Base-by-base conservation (phyloP, 1,284 basidiomycete genomes). In the Ustilago trichophora region DNA sequence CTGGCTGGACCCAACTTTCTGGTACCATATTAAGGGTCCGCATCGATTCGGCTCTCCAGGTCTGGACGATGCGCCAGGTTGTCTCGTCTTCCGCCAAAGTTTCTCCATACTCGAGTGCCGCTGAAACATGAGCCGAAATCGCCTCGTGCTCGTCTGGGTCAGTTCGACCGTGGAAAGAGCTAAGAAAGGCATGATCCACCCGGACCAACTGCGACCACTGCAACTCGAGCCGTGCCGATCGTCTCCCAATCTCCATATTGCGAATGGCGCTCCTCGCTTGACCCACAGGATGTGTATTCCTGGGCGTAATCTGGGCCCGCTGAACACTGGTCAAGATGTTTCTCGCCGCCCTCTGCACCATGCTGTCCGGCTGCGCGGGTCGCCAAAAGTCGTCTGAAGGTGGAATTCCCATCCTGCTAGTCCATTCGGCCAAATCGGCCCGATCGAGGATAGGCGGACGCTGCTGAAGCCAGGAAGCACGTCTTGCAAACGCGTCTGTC, bases 271-370 rank as follows among this genome's bases (percentile, higher is more conserved):
- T 34, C 13, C 45, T 49, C 12, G 53, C 53, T 12, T 64, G 44
- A 13, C 33, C 40, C 3, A 35, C 38, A 12, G 36, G 34, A 13
- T 48, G 43, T n/a, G 12, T 32, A 15, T 19, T 37, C 19, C 62
- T 51, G 19, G 52, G 64, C 15, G 34, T 37, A 22, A 42, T 56
- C 38, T 63, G 65, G 11, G 65, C 58, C 22, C 58, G 24, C 35
- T 68, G 57, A 1, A 71, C 48, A 33, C 50, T 51, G 31, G 16
- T 32, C 8, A 70, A 29, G 19, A 73, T 59, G 25, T 73, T 73
- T 3, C 53, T 46, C 1, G 50, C 49, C 4, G 69, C 69, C n/a
- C 71, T 36, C 19, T 52, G 35, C 2, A 55, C 54, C 47, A 71
- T 56, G 7, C 13, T 27, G 13, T 35, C 29, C 12, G 62, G 37